Base-by-base conservation (phyloP, 768 basidiomycete species). In the Suillus sp. region DNA sequence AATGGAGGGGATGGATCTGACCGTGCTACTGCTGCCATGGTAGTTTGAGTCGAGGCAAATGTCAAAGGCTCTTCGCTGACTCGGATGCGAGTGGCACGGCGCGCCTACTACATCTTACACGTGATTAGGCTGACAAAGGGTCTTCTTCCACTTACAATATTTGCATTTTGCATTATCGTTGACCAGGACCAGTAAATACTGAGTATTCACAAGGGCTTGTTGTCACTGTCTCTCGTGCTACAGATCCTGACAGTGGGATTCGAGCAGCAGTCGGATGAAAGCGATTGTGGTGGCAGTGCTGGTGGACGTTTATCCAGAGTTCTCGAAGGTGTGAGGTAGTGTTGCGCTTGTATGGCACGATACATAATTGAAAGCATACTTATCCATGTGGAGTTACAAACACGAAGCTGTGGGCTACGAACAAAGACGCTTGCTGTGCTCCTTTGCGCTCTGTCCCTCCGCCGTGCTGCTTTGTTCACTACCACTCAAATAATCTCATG, bases 41-140 rank as follows among this genome's bases (percentile, higher is more conserved):
- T 38, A 0, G 55, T 38, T 38, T 38, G 14, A 38, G 22, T 55
- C n/a, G 18, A 30, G 50, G 47, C 14, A 48, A 42, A 20, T 42
- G 27, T n/a, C 11, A n/a, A n/a, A 45, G 9, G 42, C 69, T 70
- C 14, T 14, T 16, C 35, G 11, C 10, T 35, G 13, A 38, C 37
- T 38, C 11, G 11, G 11, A 37, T 37, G 37, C 37, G 10, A 14
- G 38, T 18, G 37, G 37, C 38, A 16, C 5, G 35, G 35, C 35
- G 35, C 35, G 35, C 10, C 35, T 35, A 2, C 10, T 40, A 16
- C 18, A 9, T 40, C 14, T 43, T 20, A 10, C 43, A 45, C 43
- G 10, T 45, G 43, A 45, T n/a, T n/a, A n/a, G 18, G 42, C 18
- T 42, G 42, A 42, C 20, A 42, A 42, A n/a, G n/a, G n/a, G n/a